phyloP scores from a whole-genome alignment of 306 rosid genomes.

The Pterocarpus santalinus region DNA sequence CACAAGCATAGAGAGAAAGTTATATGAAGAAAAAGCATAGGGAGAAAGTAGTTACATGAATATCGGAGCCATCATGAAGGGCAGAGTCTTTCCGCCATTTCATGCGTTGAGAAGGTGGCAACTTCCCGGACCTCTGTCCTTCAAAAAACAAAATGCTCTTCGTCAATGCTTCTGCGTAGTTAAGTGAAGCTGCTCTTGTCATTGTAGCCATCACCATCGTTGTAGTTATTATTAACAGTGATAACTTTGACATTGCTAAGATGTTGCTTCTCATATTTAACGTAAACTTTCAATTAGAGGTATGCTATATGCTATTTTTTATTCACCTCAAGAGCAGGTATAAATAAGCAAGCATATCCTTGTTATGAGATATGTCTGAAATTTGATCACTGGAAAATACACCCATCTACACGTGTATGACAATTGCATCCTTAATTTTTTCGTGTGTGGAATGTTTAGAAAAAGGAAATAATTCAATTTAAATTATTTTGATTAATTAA shows the following conservation, averaged over 20 bases:
- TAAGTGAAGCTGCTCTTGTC: slow-evolving; percentile 27
- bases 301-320: background rate
- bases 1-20: background rate
- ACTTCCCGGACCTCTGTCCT: slow-evolving; percentile 66
- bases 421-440: no score
- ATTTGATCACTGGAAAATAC: no score
- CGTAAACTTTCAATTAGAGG: background rate
- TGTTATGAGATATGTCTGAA: no score
- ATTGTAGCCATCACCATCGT: background rate
- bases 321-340: background rate
- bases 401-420: no score
- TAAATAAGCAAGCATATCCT: background rate
- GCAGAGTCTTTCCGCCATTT: slow-evolving; percentile 62
- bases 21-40: no score
- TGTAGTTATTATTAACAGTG: background rate
- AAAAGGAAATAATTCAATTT: no score
- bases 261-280: background rate
- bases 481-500: no score
- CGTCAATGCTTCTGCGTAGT: slow-evolving; percentile 56
- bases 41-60: slow-evolving; percentile 36
- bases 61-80: slow-evolving; percentile 55
- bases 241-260: background rate
- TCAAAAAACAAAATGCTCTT: slow-evolving; percentile 65
- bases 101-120: slow-evolving; percentile 62
- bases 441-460: no score